phyloP scores from a whole-genome alignment of 2,329 filamentous ascomycete species.

The Fusarium sp. region DNA sequence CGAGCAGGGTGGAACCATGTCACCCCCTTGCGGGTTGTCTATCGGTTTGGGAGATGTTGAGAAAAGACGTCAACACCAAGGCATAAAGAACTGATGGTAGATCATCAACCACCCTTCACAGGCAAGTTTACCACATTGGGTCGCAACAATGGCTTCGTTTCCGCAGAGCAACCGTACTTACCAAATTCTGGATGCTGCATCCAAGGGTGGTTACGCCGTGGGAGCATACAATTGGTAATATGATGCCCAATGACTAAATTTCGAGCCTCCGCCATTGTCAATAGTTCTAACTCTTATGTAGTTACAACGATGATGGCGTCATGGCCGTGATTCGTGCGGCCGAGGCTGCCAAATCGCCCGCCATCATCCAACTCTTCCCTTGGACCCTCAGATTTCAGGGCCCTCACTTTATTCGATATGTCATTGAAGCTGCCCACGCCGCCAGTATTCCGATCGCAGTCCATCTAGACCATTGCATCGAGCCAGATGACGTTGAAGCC shows the following conservation, averaged over 20 bases:
- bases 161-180: constrained; percentile 34
- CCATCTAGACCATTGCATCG: constrained; percentile 69
- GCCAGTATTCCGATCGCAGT: constrained; percentile 64
- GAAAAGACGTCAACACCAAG: background rate
- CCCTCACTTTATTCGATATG: constrained; percentile 58
- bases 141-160: constrained; percentile 6
- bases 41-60: background rate
- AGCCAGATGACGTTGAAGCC: constrained; percentile 39
- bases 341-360: constrained; percentile 66
- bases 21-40: background rate
- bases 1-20: background rate
- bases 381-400: constrained; percentile 71
- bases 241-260: background rate
- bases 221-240: constrained; percentile 57
- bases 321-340: constrained; percentile 70
- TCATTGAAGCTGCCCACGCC: constrained; percentile 58
- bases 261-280: background rate
- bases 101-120: background rate
- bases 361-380: constrained; percentile 74
- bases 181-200: constrained; percentile 59
- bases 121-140: background rate
- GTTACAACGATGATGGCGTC: constrained; percentile 71
- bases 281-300: background rate
- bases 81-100: background rate
- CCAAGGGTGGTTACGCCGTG: constrained; percentile 57